Evolutionary conservation across 2,329 filamentous ascomycete genomes (phyloP).

Genomic region (Nemania serpens): DNA sequence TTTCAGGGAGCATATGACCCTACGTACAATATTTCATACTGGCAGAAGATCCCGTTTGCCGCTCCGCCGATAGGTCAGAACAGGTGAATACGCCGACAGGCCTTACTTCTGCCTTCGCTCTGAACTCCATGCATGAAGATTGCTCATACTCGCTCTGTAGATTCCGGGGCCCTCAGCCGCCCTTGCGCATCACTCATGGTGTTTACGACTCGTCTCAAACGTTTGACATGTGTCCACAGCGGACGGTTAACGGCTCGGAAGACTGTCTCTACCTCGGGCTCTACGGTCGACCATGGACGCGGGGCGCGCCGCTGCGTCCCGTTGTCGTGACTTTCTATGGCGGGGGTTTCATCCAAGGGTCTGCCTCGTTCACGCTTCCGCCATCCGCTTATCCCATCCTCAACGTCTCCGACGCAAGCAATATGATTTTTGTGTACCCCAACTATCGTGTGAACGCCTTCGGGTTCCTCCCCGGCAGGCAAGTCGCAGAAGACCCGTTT

Average conservation of each 20-base stretch:
- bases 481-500: constrained; percentile 14
- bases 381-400: constrained; percentile 62
- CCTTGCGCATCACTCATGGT: constrained; percentile 50
- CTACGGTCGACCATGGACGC: constrained; percentile 61
- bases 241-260: constrained; percentile 60
- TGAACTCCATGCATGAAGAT: background rate
- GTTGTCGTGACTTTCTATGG: constrained; percentile 66
- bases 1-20: constrained; percentile 58
- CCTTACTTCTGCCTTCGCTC: background rate
- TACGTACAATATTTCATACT: constrained; percentile 62
- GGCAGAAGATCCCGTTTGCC: constrained; percentile 64
- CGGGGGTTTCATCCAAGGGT: constrained; percentile 64
- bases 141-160: constrained; percentile 38
- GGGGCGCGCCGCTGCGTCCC: constrained; percentile 51
- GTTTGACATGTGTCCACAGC: constrained; percentile 64
- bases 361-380: constrained; percentile 58
- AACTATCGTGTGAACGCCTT: constrained; percentile 64
- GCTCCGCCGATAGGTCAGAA: constrained; percentile 61
- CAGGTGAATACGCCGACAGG: constrained; percentile 24
- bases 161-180: constrained; percentile 65
- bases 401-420: constrained; percentile 56
- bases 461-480: constrained; percentile 55
- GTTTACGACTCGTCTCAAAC: constrained; percentile 59
- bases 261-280: constrained; percentile 66
- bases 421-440: constrained; percentile 51